Percentiles rank a stretch among this genome's conserved stretches.
These are phyloP conservation scores for Candolleomyces eurysporus DNA, from an alignment of 768 basidiomycete species.

Conservation along the genomic window DNA sequence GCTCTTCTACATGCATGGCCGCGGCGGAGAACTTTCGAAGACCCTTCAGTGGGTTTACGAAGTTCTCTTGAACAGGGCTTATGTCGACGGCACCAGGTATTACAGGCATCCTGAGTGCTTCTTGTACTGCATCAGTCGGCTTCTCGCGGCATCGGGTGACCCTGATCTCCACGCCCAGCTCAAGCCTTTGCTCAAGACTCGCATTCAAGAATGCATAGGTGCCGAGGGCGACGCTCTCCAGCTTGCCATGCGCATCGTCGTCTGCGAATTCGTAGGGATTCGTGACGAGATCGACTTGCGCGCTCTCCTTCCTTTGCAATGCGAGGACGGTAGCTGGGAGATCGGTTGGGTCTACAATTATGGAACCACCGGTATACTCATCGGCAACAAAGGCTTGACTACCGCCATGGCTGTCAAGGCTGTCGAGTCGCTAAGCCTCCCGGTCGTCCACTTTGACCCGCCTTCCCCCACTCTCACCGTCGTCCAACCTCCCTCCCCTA, in stretches of 20 bases:
- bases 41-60: slow-evolving; percentile 50
- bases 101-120: slow-evolving; percentile 53
- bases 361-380: slow-evolving; percentile 43
- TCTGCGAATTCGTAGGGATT: slow-evolving; percentile 39
- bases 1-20: slow-evolving; percentile 49
- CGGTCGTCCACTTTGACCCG: neutral
- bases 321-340: slow-evolving; percentile 56
- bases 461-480: slow-evolving; percentile 8
- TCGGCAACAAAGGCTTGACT: slow-evolving; percentile 54
- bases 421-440: slow-evolving; percentile 28
- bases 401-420: slow-evolving; percentile 56
- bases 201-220: slow-evolving; percentile 50
- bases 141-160: slow-evolving; percentile 35
- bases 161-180: slow-evolving; percentile 34
- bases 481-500: neutral
- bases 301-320: slow-evolving; percentile 44
- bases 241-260: slow-evolving; percentile 54
- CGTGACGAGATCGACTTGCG: slow-evolving; percentile 43
- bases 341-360: slow-evolving; percentile 58
- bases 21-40: slow-evolving; percentile 40
- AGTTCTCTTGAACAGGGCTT: slow-evolving; percentile 50
- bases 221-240: slow-evolving; percentile 50
- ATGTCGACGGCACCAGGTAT: slow-evolving; percentile 54
- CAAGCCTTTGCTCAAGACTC: slow-evolving; percentile 39
- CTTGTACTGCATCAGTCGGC: slow-evolving; percentile 48